Percentiles rank a stretch among this genome's conserved stretches.
These are phyloP conservation scores for Sextonia rubra DNA, from an alignment of 164 flowering plant genomes.

Conservation along the genomic window DNA sequence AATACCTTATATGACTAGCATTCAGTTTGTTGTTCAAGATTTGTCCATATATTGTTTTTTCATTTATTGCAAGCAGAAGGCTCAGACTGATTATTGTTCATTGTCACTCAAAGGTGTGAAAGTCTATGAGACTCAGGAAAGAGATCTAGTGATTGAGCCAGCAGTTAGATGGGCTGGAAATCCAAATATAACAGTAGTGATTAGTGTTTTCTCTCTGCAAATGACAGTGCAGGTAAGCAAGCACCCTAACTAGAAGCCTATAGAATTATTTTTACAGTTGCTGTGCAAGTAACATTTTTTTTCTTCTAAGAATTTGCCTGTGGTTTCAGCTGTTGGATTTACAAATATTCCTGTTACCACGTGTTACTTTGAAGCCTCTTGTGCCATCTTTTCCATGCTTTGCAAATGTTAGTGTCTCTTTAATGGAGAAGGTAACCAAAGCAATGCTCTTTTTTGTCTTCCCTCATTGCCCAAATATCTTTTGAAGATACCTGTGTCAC, in stretches of 20 bases:
- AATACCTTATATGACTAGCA: neutral
- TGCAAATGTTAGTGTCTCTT: slow-evolving; percentile 48
- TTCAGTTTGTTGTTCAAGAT: neutral
- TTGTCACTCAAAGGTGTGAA: slow-evolving; percentile 50
- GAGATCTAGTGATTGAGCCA: slow-evolving; percentile 68
- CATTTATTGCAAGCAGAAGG: neutral
- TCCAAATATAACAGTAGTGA: slow-evolving; percentile 56
- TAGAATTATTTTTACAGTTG: slow-evolving; percentile 1
- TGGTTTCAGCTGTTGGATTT: slow-evolving; percentile 70
- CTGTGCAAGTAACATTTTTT: slow-evolving; percentile 1
- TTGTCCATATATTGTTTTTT: neutral
- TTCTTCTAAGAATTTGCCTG: slow-evolving; percentile 10
- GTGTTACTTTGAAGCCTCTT: slow-evolving; percentile 74
- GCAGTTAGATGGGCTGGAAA: slow-evolving; percentile 86
- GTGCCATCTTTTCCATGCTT: slow-evolving; percentile 94
- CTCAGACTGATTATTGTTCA: slow-evolving; percentile 4
- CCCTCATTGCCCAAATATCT: neutral
- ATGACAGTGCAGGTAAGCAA: slow-evolving; percentile 66
- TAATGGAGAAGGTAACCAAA: slow-evolving; percentile 70
- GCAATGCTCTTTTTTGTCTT: neutral
- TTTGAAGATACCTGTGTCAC: neutral
- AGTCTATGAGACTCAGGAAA: slow-evolving; percentile 72
- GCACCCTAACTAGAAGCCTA: neutral
- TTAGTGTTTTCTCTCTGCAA: slow-evolving; percentile 41
- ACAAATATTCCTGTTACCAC: slow-evolving; percentile 60